Evolutionary conservation across 306 rosid species (phyloP).

Genomic region (Glycine tomentella): DNA sequence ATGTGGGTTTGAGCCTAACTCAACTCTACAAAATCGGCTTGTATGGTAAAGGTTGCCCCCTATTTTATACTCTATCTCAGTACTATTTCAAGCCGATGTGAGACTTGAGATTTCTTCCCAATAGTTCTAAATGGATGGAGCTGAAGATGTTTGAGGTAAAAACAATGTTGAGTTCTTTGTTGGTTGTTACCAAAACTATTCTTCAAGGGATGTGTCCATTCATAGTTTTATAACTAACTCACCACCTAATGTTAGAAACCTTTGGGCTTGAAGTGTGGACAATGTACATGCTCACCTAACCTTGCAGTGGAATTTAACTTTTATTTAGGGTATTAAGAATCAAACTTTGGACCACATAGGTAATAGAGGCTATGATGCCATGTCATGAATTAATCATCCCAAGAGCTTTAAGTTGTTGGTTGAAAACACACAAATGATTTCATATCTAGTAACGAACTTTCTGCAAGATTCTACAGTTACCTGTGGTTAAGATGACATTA

Average conservation of each 20-base stretch:
- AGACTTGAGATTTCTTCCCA: too few species aligned
- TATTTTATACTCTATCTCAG: too few species aligned
- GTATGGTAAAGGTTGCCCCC: too few species aligned
- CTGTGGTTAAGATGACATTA: neutral
- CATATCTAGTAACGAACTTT: neutral
- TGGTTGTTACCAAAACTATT: neutral
- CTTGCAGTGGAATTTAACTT: neutral
- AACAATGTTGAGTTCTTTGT: neutral
- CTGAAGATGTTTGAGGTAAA: neutral
- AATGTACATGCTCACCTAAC: neutral
- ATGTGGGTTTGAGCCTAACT: too few species aligned
- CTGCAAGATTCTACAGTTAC: neutral
- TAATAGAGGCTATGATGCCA: neutral
- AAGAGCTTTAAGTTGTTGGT: neutral
- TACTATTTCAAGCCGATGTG: too few species aligned
- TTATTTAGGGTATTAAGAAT: neutral
- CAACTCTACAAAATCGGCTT: too few species aligned
- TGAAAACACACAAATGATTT: neutral
- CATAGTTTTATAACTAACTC: neutral
- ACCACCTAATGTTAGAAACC: neutral
- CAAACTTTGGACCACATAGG: neutral
- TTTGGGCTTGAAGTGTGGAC: conserved; percentile 28
- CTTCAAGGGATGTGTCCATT: neutral
- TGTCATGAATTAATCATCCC: neutral
- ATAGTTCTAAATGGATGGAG: neutral